A percentile compares a stretch with the other conserved stretches of the same genome.
Evolutionary conservation across 1,284 basidiomycete species (phyloP).

Genomic region (Tausonia pullulans): DNA sequence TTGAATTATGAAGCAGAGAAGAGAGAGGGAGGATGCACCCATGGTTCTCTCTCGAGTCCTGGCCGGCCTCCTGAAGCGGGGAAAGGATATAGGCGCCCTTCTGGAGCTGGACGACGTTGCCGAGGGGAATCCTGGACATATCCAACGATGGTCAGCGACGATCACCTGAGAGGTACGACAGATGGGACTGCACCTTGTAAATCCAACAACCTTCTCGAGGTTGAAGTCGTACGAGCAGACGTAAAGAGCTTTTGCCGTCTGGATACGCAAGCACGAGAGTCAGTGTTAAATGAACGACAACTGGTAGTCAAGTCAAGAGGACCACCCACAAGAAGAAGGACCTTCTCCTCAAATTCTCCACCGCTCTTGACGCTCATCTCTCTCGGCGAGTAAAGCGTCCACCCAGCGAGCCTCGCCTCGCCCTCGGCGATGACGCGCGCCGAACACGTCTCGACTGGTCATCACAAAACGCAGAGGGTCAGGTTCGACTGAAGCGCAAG

Average conservation of each 20-base stretch:
- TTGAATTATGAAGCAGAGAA: not conserved
- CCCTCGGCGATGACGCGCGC: conserved; percentile 45
- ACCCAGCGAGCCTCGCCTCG: conserved; percentile 47
- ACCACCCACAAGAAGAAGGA: conserved; percentile 62
- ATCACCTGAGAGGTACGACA: not conserved
- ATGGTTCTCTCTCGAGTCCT: conserved; percentile 54
- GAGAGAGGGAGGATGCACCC: conserved; percentile 18
- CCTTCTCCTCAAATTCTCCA: conserved; percentile 82
- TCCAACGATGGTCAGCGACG: not conserved
- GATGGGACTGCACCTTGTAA: conserved; percentile 40
- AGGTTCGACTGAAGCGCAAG: not conserved
- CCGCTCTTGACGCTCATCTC: conserved; percentile 59
- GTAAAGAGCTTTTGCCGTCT: conserved; percentile 56
- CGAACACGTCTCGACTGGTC: conserved; percentile 60
- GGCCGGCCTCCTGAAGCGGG: conserved; percentile 75
- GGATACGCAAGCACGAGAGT: conserved; percentile 14
- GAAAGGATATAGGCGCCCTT: conserved; percentile 90
- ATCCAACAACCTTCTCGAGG: conserved; percentile 78
- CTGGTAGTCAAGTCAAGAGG: not conserved
- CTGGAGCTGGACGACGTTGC: conserved; percentile 59
- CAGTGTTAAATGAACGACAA: not conserved
- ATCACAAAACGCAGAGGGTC: not conserved
- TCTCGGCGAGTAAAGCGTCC: conserved; percentile 82
- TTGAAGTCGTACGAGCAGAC: conserved; percentile 75
- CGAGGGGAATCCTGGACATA: conserved; percentile 1